Evolutionary conservation across 2,329 filamentous ascomycete species (phyloP).

Genomic region (Fusarium oligoseptatum): DNA sequence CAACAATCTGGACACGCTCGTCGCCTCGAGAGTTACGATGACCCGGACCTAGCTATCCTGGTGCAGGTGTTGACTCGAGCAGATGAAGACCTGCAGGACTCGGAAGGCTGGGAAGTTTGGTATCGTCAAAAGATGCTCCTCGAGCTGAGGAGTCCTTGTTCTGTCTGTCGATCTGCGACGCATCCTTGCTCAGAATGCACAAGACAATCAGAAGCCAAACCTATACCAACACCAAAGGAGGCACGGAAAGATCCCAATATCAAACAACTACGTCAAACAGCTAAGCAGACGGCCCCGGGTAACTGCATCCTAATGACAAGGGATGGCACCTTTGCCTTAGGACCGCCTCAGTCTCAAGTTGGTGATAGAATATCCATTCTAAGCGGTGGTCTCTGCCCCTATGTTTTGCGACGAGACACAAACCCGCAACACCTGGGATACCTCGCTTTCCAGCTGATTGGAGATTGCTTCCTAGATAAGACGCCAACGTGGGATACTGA

Average conservation of each 20-base stretch:
- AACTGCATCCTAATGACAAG: conserved; percentile 28
- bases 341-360: conserved; percentile 17
- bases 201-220: background rate
- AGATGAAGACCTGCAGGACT: background rate
- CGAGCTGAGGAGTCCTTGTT: conserved; percentile 14
- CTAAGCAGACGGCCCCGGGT: conserved; percentile 20
- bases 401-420: conserved; percentile 18
- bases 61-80: conserved; percentile 8
- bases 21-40: conserved; percentile 15
- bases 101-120: background rate
- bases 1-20: background rate
- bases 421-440: background rate
- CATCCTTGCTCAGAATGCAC: conserved; percentile 13
- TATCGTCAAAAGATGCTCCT: conserved; percentile 14
- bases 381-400: conserved; percentile 37
- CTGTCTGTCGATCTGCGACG: background rate
- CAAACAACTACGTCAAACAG: conserved; percentile 4
- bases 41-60: conserved; percentile 25
- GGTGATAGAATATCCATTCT: conserved; percentile 31
- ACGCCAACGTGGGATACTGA: conserved; percentile 14
- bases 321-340: conserved; percentile 22
- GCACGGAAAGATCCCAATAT: conserved; percentile 9
- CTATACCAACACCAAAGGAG: background rate
- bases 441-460: conserved; percentile 21
- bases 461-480: conserved; percentile 30